Evolutionary conservation across 2,329 filamentous ascomycete species (phyloP).

Genomic region (Fusarium fujikuroi): DNA sequence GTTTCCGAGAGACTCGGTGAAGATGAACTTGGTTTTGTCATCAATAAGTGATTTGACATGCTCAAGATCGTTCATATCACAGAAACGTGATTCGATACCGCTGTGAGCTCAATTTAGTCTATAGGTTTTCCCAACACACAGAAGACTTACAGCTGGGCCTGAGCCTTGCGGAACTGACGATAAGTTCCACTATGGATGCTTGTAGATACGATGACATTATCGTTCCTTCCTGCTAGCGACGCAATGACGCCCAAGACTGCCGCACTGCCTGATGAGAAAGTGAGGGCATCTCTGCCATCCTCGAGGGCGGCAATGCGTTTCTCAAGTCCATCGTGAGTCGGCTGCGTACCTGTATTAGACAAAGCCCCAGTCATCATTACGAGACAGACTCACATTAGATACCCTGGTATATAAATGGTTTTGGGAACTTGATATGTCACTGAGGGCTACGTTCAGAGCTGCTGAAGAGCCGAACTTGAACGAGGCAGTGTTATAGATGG

Average conservation of each 20-base stretch:
- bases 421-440: background rate
- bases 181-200: background rate
- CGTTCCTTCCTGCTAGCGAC: background rate
- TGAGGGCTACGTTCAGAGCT: background rate
- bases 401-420: background rate
- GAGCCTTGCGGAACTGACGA: background rate
- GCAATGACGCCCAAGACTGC: background rate
- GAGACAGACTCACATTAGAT: background rate
- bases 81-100: background rate
- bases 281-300: background rate
- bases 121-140: background rate
- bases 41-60: background rate
- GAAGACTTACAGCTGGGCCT: background rate
- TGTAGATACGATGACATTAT: background rate
- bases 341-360: background rate
- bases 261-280: background rate
- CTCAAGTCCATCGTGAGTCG: background rate
- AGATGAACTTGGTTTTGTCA: background rate
- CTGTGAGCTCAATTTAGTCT: background rate
- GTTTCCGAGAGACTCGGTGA: background rate
- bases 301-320: background rate
- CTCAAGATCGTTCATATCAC: background rate
- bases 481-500: background rate
- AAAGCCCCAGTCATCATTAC: accelerated
- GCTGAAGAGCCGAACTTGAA: background rate